Evolutionary conservation across 192 early-diverging fungal genomes (phyloP).

Genomic region (Backusella parvicylindrica): DNA sequence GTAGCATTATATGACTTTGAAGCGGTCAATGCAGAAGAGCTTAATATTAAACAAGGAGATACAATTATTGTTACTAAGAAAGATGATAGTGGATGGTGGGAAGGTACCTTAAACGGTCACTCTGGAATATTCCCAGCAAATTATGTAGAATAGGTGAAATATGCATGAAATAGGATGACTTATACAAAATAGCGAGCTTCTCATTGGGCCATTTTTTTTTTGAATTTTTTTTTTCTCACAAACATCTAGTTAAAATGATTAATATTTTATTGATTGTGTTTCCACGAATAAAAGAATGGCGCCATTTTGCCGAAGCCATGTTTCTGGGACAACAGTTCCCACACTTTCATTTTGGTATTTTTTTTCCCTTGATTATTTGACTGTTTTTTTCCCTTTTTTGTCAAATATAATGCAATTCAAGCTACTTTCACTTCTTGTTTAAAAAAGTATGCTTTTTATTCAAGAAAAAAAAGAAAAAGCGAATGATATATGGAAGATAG

Average conservation of each 20-base stretch:
- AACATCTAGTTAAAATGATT: background rate
- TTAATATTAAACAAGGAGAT: slow-evolving; percentile 46
- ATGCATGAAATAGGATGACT: background rate
- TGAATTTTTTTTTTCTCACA: background rate
- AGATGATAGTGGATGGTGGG: slow-evolving; percentile 57
- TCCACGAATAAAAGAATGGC: background rate
- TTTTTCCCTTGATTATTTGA: background rate
- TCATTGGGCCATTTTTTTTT: background rate
- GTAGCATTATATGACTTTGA: slow-evolving; percentile 52
- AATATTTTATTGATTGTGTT: background rate
- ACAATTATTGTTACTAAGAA: slow-evolving; percentile 42
- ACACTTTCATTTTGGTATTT: background rate
- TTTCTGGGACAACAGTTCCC: background rate
- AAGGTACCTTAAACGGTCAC: slow-evolving; percentile 39
- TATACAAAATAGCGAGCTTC: background rate
- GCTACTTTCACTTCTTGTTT: background rate
- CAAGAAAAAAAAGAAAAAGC: background rate
- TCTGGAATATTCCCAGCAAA: slow-evolving; percentile 24
- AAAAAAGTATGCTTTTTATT: background rate
- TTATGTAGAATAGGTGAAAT: background rate
- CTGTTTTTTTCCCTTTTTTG: background rate
- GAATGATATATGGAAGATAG: background rate
- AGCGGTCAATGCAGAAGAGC: slow-evolving; percentile 47
- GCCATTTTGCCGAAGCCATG: background rate
- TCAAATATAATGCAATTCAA: background rate